Conservation (phyloP, 176 grass and related monocot species). For the Tillandsia fasciculata region DNA sequence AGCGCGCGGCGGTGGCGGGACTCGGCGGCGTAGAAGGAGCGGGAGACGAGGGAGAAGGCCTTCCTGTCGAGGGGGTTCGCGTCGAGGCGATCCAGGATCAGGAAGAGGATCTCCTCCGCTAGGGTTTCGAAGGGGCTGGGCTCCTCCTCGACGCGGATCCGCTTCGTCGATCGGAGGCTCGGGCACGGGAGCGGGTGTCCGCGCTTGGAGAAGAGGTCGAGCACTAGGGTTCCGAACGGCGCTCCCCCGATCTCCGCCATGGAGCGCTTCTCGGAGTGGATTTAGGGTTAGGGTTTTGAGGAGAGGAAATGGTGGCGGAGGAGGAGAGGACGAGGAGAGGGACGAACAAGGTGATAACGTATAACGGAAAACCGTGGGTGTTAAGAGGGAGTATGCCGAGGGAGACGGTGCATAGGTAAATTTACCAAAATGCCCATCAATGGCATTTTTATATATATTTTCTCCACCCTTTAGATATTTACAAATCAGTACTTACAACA, state of each 20-base stretch:
- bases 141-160: background rate
- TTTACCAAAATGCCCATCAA: background rate
- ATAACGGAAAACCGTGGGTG: background rate
- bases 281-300: background rate
- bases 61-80: constrained; percentile 50
- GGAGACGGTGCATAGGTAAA: background rate
- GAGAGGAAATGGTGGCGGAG: background rate
- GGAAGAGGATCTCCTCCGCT: constrained; percentile 62
- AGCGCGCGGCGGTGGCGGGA: constrained; percentile 53
- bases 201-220: background rate
- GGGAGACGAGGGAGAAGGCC: constrained; percentile 63
- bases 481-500: background rate
- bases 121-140: constrained; percentile 26
- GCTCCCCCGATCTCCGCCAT: constrained; percentile 9
- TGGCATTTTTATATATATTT: background rate
- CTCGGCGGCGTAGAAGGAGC: constrained; percentile 56
- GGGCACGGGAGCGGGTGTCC: background rate
- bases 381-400: background rate
- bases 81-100: constrained; percentile 49
- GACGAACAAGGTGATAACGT: constrained; percentile 2
- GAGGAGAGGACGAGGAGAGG: background rate
- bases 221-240: constrained; percentile 5
- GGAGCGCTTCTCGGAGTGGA: background rate
- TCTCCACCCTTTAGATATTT: no score
- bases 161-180: background rate